phyloP scores from a whole-genome alignment of 352 stramenopile species.

The Phytophthora cactorum region DNA sequence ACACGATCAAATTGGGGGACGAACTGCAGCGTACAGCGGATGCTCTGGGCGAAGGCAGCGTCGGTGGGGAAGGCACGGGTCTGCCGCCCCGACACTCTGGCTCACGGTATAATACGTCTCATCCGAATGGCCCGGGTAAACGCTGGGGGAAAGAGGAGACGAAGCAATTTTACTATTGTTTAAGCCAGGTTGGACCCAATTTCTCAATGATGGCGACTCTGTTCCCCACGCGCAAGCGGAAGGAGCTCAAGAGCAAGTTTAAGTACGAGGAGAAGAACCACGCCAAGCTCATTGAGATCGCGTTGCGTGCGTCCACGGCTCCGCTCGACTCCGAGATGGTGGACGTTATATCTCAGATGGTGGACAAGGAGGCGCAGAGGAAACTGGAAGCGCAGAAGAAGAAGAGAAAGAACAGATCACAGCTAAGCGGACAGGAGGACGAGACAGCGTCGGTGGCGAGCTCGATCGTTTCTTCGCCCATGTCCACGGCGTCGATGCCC shows the following conservation, averaged over 20 bases:
- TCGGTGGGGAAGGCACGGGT: slow-evolving; percentile 30
- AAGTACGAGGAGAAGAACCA: slow-evolving; percentile 89
- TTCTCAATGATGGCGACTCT: slow-evolving; percentile 90
- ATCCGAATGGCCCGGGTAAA: slow-evolving; percentile 52
- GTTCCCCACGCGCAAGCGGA: slow-evolving; percentile 81
- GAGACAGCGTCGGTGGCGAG: slow-evolving; percentile 31
- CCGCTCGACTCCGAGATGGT: slow-evolving; percentile 85
- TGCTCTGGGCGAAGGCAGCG: slow-evolving; percentile 33
- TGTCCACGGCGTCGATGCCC: slow-evolving; percentile 37
- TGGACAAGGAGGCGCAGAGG: slow-evolving; percentile 73
- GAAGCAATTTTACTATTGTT: slow-evolving; percentile 90
- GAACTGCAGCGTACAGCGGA: slow-evolving; percentile 40
- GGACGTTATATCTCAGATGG: slow-evolving; percentile 79
- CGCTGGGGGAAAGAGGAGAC: slow-evolving; percentile 86
- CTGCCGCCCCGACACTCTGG: slow-evolving; percentile 43
- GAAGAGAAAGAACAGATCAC: slow-evolving; percentile 32
- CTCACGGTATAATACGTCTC: slow-evolving; percentile 46
- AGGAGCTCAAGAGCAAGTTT: slow-evolving; percentile 90
- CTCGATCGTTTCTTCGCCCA: slow-evolving; percentile 36
- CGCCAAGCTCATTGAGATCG: slow-evolving; percentile 78
- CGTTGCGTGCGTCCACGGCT: slow-evolving; percentile 68
- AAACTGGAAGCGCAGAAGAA: slow-evolving; percentile 50
- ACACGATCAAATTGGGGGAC: slow-evolving; percentile 70
- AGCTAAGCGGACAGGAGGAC: slow-evolving; percentile 22
- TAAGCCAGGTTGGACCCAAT: slow-evolving; percentile 85